These are phyloP conservation scores for Plantago elongata DNA, from an alignment of 257 asterid species.

Conservation along the genomic window DNA sequence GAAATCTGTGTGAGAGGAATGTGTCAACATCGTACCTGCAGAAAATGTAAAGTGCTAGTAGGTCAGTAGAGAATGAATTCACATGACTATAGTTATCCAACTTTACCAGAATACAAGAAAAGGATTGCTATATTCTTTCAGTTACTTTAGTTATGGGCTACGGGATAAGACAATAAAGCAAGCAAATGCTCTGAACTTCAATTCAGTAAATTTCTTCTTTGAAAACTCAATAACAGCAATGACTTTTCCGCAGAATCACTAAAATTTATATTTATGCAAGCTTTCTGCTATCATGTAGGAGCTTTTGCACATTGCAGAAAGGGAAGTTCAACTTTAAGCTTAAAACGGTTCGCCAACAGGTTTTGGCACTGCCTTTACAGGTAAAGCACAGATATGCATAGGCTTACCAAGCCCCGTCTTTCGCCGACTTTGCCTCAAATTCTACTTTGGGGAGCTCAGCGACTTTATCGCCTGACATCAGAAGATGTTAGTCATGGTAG, in stretches of 20 bases:
- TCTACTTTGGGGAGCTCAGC: constrained; percentile 46
- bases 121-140: constrained; percentile 6
- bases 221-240: too few species aligned
- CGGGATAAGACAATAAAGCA: background rate
- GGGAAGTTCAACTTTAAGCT: too few species aligned
- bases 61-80: background rate
- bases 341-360: background rate
- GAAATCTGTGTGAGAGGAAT: constrained; percentile 65
- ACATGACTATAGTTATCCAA: background rate
- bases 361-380: background rate
- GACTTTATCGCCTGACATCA: constrained; percentile 43
- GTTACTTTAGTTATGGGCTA: background rate
- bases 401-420: constrained; percentile 86
- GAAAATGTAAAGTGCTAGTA: constrained; percentile 12
- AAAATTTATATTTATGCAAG: too few species aligned
- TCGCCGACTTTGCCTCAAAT: constrained; percentile 77
- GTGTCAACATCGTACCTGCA: constrained; percentile 84
- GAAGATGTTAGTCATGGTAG: constrained; percentile 15
- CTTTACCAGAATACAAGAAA: background rate
- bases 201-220: too few species aligned
- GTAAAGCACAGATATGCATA: background rate
- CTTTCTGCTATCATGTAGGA: too few species aligned
- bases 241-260: too few species aligned
- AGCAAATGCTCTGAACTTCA: too few species aligned
- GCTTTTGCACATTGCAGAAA: too few species aligned